phyloP scores from a whole-genome alignment of 192 early-diverging fungal species.

The Coemansia sp. region DNA sequence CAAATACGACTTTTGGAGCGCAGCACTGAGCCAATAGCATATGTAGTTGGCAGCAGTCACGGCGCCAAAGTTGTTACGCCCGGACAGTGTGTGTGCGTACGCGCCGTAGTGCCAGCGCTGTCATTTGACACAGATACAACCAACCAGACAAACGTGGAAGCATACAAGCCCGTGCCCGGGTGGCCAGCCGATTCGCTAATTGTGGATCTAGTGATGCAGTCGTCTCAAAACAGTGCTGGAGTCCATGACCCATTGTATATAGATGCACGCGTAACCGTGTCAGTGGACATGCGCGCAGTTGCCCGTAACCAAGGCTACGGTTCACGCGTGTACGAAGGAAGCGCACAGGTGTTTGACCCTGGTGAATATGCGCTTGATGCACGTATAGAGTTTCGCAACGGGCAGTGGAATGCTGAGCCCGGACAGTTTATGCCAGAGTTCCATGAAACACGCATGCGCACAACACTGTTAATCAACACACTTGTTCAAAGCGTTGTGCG shows the following conservation, averaged over 20 bases:
- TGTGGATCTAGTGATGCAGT: conserved; percentile 29
- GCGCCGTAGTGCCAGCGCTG: conserved; percentile 16
- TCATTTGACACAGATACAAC: neutral
- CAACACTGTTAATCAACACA: neutral
- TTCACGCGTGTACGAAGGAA: conserved; percentile 19
- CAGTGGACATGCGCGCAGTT: conserved; percentile 13
- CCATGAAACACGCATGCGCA: conserved; percentile 12
- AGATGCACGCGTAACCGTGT: conserved; percentile 23
- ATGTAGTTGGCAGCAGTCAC: conserved; percentile 13
- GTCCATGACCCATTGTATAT: conserved; percentile 18
- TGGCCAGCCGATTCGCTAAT: conserved; percentile 39
- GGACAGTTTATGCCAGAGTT: conserved; percentile 10
- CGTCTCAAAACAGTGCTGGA: neutral
- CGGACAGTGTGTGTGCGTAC: conserved; percentile 30
- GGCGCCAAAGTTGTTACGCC: conserved; percentile 9
- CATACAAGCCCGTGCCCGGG: conserved; percentile 16
- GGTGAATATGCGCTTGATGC: conserved; percentile 34
- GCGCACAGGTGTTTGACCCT: conserved; percentile 32
- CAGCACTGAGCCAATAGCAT: conserved; percentile 10
- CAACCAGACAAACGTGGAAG: neutral
- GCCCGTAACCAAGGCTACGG: neutral
- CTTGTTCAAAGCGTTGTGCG: neutral
- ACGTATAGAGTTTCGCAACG: conserved; percentile 24
- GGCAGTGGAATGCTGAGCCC: conserved; percentile 36
- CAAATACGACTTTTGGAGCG: neutral